Evolutionary conservation across 2,329 filamentous ascomycete genomes (phyloP).

Genomic region (Dothistroma septosporum): DNA sequence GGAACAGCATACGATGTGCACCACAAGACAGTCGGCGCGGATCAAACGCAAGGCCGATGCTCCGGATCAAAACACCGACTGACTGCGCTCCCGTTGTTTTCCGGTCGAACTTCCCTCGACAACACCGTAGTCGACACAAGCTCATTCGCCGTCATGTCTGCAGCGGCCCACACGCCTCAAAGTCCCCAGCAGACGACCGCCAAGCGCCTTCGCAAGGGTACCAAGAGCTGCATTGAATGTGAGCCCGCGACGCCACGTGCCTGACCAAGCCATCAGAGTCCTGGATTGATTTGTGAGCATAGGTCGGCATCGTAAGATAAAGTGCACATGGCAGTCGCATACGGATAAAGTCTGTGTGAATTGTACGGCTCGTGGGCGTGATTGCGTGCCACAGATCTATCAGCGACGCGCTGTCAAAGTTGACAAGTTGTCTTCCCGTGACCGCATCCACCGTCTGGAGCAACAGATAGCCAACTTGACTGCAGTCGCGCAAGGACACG

Average conservation of each 20-base stretch:
- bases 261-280: not conserved
- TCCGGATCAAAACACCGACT: not conserved
- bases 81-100: not conserved
- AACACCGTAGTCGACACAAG: not conserved
- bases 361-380: slow-evolving; percentile 21
- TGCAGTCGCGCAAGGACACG: slow-evolving; percentile 3
- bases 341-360: slow-evolving; percentile 19
- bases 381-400: slow-evolving; percentile 23
- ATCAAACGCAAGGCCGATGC: slow-evolving; percentile 15
- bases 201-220: slow-evolving; percentile 30
- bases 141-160: slow-evolving; percentile 17
- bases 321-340: slow-evolving; percentile 28
- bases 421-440: slow-evolving; percentile 19
- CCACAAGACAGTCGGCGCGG: too few relatives aligned
- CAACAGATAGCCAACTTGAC: slow-evolving; percentile 10
- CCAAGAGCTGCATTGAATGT: slow-evolving; percentile 33
- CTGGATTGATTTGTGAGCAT: slow-evolving; percentile 1
- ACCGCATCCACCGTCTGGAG: slow-evolving; percentile 18
- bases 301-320: slow-evolving; percentile 33
- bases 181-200: not conserved
- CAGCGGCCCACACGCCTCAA: not conserved
- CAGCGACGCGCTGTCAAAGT: slow-evolving; percentile 11
- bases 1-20: too few relatives aligned
- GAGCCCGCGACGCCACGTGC: not conserved
- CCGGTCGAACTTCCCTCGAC: too few relatives aligned